Conservation (phyloP, 2,329 filamentous ascomycete species). For the Taxawa tesnikishii region DNA sequence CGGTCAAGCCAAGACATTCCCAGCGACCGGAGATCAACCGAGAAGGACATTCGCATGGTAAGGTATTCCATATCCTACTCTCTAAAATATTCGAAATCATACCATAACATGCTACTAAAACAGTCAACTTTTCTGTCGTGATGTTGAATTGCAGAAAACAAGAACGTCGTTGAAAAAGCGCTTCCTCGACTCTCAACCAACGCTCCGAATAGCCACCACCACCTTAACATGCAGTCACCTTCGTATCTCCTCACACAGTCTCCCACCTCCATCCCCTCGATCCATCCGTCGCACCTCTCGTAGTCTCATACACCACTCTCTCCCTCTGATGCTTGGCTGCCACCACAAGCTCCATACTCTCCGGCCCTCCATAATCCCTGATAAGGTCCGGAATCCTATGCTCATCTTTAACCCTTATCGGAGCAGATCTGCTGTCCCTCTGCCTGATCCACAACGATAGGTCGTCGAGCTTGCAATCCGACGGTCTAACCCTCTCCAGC, state of each 20-base stretch:
- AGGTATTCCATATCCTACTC: too few species aligned
- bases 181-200: background rate
- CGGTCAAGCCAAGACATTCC: too few species aligned
- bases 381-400: background rate
- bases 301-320: background rate
- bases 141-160: too few species aligned
- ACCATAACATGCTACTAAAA: too few species aligned
- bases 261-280: background rate
- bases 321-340: too few species aligned
- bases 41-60: too few species aligned
- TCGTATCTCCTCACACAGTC: background rate
- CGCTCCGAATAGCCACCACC: background rate
- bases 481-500: background rate
- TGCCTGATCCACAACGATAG: background rate
- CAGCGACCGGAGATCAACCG: too few species aligned
- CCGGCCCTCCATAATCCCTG: background rate
- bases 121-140: too few species aligned
- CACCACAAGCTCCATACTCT: background rate
- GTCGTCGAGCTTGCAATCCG: background rate
- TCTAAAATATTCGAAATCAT: too few species aligned
- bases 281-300: background rate
- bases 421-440: background rate
- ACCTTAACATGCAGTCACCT: background rate
- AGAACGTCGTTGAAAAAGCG: background rate
- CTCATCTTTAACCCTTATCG: background rate